Base-by-base conservation (phyloP, 805 yeast species). In the Myxozyma nipponensis region DNA sequence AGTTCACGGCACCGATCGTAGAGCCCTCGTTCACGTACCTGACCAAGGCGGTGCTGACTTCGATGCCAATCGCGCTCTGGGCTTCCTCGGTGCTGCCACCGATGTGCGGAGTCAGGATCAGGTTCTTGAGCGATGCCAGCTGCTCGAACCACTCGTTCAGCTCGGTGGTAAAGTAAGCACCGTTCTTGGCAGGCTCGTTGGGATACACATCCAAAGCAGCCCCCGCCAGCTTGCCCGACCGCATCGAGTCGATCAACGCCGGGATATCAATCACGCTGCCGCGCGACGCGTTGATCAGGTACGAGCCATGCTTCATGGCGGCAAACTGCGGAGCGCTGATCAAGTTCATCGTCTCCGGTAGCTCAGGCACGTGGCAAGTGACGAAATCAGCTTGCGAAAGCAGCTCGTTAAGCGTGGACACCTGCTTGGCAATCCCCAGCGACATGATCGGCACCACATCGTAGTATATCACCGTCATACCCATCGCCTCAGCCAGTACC, bases 31-130 rank as follows among this genome's bases (percentile, higher is more conserved):
- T 91, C 69, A 93, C 85, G 75, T 89, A 93, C 68, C 86, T 87
- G 59, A 90, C 77, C 64, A 93, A 77, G 36, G 95, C 82, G 41
- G 84, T 76, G 54, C 84, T 87, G 55, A 93, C 98, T 75, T 93
- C 98, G 54, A 91, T 76, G 73, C 98, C 98, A 66, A 93, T 93
- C 37, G 98, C 95, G 49, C 86, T 78, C 77, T 93, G 98, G 35
- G 98, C 98, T 76, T 93, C 98, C 72, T 91, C 98, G 42, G 98
- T 93, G 45, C 97, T 89, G 61, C 98, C 98, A 73, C 98, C 98
- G 62, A 93, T 93, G 68, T 93, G 98, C 30, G 98, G 98, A 48
- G 98, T 84, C 65, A 93, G 77, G 59, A 93, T 89, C 56, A 91
- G 81, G 72, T 93, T 93, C 73, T 90, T 82, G 68, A 89, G 77